Base-by-base conservation (phyloP, 768 basidiomycete species). In the Termitomyces sp. region DNA sequence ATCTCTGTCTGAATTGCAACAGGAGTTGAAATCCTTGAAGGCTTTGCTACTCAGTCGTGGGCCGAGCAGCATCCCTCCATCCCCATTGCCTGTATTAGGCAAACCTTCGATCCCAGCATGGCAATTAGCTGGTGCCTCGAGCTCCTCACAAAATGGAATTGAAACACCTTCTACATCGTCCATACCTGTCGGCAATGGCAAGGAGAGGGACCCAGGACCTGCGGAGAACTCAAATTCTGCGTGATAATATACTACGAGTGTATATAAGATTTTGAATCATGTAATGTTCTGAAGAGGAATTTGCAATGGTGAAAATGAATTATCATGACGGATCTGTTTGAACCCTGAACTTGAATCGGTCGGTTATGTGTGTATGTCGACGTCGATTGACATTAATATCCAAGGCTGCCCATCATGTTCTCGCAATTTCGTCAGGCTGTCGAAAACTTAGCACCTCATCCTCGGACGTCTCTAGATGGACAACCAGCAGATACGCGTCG, bases 1-100 rank as follows among this genome's bases (percentile, higher is more conserved):
- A 58, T 91, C 93, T 1, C 78, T 98, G 14, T 74, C 80, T 53
- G 96, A 98, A 64, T 78, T 98, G 12, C 95, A 97, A 64, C 87
- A 93, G 63, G 96, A 98, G 68, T 81, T 98, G 65, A 94, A 95
- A 67, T 98, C 95, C 0, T 77, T 98, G 59, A 98, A 98, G 70
- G 85, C 95, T 0, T 79, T 98, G 25, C 75, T 98, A 8, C 79
- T 95, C 8, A 91, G 84, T 61, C 84, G 90, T 34, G 83, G 88
- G 6, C 76, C 87, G 6, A 70, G 72, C 19, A 65, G 75, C 60
- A 75, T 79, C 21, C 75, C 82, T 29, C 68, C 82, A 3, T 75
- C 82, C 0, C 79, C 86, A n/a, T 69, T 84, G 14, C 76, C 78
- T 2, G 67, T 81, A 23, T 65, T 83, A 4, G 82, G 82, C 0